phyloP scores from a whole-genome alignment of 768 basidiomycete species.

The Auricularia auricula-judae region DNA sequence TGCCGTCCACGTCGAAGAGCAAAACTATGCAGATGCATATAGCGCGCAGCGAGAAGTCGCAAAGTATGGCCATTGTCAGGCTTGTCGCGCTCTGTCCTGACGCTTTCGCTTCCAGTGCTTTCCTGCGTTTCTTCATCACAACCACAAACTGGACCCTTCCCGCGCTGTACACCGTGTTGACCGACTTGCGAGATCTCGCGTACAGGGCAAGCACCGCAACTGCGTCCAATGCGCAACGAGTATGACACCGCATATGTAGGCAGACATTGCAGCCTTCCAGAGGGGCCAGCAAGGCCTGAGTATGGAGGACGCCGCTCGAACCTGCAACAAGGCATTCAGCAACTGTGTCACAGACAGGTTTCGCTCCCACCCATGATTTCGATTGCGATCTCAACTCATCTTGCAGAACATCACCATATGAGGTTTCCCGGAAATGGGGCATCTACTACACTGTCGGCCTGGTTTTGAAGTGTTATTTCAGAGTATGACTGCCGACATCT shows the following conservation, averaged over 20 bases:
- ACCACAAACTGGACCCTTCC: conserved; percentile 83
- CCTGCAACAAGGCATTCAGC: conserved; percentile 83
- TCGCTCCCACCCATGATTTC: conserved; percentile 9
- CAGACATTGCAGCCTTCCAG: conserved; percentile 23
- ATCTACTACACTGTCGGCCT: conserved; percentile 87
- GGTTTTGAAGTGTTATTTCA: conserved; percentile 91
- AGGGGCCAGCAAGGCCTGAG: conserved; percentile 46
- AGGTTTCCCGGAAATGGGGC: conserved; percentile 78
- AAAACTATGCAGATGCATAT: conserved; percentile 61
- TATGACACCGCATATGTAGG: conserved; percentile 16
- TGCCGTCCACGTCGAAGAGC: conserved; percentile 57
- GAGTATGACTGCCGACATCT: conserved; percentile 35
- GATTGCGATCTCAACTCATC: conserved; percentile 1
- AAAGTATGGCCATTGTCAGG: conserved; percentile 22
- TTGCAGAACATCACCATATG: conserved; percentile 50
- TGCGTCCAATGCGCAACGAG: background rate
- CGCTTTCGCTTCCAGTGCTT: conserved; percentile 33
- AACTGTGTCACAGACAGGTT: conserved; percentile 79
- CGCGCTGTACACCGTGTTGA: conserved; percentile 67
- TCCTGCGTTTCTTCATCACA: conserved; percentile 68
- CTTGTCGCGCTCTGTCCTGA: background rate
- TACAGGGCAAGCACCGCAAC: conserved; percentile 47
- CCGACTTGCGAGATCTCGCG: conserved; percentile 77
- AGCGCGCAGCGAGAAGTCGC: conserved; percentile 69
- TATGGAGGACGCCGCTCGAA: conserved; percentile 81